Evolutionary conservation across 768 basidiomycete genomes (phyloP).

Genomic region (Russula emetica): DNA sequence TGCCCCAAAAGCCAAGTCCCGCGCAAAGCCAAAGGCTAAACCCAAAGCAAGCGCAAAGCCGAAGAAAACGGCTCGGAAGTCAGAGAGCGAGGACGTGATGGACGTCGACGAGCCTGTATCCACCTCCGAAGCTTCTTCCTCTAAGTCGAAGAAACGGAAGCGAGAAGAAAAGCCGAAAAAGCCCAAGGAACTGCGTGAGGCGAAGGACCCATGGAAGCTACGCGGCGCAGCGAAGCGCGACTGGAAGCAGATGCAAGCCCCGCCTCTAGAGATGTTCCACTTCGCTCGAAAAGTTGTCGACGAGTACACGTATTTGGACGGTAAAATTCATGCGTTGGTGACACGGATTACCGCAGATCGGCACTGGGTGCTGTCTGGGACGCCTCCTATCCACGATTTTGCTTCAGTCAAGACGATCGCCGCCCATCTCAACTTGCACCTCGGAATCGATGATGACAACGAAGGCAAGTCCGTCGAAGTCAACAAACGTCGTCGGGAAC

Average conservation of each 20-base stretch:
- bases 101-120: slow-evolving; percentile 51
- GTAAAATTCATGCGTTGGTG: slow-evolving; percentile 72
- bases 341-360: slow-evolving; percentile 72
- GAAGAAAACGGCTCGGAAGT: slow-evolving; percentile 31
- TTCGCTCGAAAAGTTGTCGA: slow-evolving; percentile 87
- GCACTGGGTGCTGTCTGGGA: slow-evolving; percentile 96
- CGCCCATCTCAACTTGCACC: slow-evolving; percentile 82
- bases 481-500: slow-evolving; percentile 77
- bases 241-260: slow-evolving; percentile 75
- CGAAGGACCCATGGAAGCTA: slow-evolving; percentile 76
- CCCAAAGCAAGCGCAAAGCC: slow-evolving; percentile 29
- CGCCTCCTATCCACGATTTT: slow-evolving; percentile 90
- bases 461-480: slow-evolving; percentile 72
- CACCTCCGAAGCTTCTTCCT: slow-evolving; percentile 37
- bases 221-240: slow-evolving; percentile 58
- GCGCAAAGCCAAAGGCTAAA: slow-evolving; percentile 30
- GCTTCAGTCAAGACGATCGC: slow-evolving; percentile 87
- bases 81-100: slow-evolving; percentile 45
- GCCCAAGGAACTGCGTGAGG: slow-evolving; percentile 42
- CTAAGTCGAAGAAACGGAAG: slow-evolving; percentile 45
- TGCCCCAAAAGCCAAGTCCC: slow-evolving; percentile 35
- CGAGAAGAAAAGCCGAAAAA: slow-evolving; percentile 31
- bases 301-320: slow-evolving; percentile 90
- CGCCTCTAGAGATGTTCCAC: slow-evolving; percentile 90
- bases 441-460: slow-evolving; percentile 85